Evolutionary conservation across 345 rosid genomes (phyloP).

Genomic region (Cardamine resedifolia): DNA sequence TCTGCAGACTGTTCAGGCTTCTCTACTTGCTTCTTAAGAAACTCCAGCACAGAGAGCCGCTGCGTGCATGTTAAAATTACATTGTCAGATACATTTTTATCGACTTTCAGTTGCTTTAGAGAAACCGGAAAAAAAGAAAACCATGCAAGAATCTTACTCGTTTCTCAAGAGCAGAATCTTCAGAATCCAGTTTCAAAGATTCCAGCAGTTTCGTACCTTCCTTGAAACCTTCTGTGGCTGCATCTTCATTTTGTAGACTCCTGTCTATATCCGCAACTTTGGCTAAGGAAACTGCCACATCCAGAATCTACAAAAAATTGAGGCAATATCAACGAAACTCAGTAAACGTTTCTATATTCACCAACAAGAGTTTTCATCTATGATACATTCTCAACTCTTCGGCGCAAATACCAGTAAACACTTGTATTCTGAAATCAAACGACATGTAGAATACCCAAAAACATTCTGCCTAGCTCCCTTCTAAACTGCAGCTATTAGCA

Average conservation of each 20-base stretch:
- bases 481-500: not conserved
- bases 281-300: constrained; percentile 87
- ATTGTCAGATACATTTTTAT: not conserved
- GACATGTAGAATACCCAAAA: not conserved
- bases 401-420: not conserved
- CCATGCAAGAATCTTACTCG: constrained; percentile 50
- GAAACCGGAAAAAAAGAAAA: not conserved
- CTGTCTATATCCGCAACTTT: constrained; percentile 94
- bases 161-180: constrained; percentile 70
- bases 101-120: not conserved
- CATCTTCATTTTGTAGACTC: constrained; percentile 61
- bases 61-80: constrained; percentile 38
- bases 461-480: not conserved
- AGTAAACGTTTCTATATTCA: not conserved
- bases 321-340: not conserved
- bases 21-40: constrained; percentile 67
- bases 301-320: constrained; percentile 47
- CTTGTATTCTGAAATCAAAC: not conserved
- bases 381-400: not conserved
- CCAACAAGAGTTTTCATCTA: not conserved
- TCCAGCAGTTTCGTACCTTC: constrained; percentile 83
- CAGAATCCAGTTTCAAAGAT: constrained; percentile 62
- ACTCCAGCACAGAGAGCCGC: constrained; percentile 77
- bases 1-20: constrained; percentile 47
- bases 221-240: constrained; percentile 64